phyloP scores from a whole-genome alignment of 2,329 filamentous ascomycete species.

The Metarhizium guizhouense region DNA sequence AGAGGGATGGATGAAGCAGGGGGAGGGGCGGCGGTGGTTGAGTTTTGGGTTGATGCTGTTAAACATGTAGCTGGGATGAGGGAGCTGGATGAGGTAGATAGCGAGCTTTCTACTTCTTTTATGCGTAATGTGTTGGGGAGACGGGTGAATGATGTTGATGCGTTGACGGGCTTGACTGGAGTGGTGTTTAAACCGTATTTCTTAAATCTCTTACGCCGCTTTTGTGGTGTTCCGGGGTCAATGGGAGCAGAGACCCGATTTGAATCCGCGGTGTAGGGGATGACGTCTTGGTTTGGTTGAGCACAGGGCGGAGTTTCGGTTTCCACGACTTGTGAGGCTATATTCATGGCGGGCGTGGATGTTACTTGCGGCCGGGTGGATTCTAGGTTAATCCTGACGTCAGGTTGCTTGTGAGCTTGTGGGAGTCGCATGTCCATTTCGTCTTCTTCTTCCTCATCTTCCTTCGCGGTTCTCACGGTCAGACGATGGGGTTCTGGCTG shows the following conservation, averaged over 20 bases:
- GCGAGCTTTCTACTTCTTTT: conserved; percentile 14
- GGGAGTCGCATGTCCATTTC: conserved; percentile 28
- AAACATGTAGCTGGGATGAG: conserved; percentile 17
- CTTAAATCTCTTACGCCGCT: conserved; percentile 16
- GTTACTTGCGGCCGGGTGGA: conserved; percentile 11
- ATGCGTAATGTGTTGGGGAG: conserved; percentile 14
- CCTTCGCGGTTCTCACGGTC: not conserved
- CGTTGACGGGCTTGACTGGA: not conserved
- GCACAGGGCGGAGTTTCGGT: conserved; percentile 24
- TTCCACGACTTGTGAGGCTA: conserved; percentile 7
- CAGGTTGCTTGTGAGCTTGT: conserved; percentile 13
- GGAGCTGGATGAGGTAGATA: conserved; percentile 19
- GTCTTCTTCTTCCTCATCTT: conserved; percentile 19
- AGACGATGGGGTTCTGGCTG: not conserved
- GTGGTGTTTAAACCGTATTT: conserved; percentile 12
- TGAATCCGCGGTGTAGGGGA: conserved; percentile 11
- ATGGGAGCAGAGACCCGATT: not conserved
- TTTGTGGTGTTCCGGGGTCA: not conserved
- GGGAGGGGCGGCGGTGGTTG: not conserved
- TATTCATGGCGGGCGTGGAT: conserved; percentile 6
- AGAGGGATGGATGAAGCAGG: not conserved
- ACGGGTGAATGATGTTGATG: conserved; percentile 3
- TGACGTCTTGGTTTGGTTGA: conserved; percentile 16
- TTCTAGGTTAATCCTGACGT: conserved; percentile 16
- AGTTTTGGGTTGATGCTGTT: conserved; percentile 1